These are phyloP conservation scores for Nakazawaea wickerhamii DNA, from an alignment of 805 yeast species.

Conservation along the genomic window DNA sequence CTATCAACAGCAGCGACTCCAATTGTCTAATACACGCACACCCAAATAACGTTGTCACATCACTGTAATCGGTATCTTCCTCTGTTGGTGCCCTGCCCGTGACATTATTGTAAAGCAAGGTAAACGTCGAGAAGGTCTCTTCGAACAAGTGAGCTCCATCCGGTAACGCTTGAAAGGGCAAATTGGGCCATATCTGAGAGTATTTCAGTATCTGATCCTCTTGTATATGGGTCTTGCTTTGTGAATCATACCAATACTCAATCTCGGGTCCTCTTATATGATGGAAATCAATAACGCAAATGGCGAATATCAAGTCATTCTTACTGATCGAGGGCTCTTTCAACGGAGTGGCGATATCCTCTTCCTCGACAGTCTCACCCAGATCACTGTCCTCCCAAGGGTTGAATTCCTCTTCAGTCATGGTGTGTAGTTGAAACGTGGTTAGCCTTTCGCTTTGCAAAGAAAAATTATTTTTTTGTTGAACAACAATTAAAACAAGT, in stretches of 20 bases:
- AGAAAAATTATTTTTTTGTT: too few species aligned
- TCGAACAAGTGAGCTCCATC: constrained; percentile 94
- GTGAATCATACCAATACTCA: constrained; percentile 74
- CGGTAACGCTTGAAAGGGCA: constrained; percentile 93
- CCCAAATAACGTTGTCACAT: constrained; percentile 78
- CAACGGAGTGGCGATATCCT: too few species aligned
- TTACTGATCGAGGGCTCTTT: background rate
- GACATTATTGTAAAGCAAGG: constrained; percentile 64
- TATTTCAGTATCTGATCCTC: constrained; percentile 26
- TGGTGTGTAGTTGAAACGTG: too few species aligned
- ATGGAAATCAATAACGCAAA: constrained; percentile 89
- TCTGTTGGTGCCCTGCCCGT: constrained; percentile 40
- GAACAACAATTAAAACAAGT: too few species aligned
- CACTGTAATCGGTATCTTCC: constrained; percentile 21
- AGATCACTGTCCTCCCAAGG: too few species aligned
- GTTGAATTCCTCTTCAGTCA: too few species aligned
- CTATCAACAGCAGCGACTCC: constrained; percentile 51
- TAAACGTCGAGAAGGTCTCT: constrained; percentile 89
- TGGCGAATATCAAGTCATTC: constrained; percentile 56
- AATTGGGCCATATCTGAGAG: constrained; percentile 64
- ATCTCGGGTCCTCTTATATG: constrained; percentile 91
- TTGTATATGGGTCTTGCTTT: constrained; percentile 26
- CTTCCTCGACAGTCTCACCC: too few species aligned
- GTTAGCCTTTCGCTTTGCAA: too few species aligned
- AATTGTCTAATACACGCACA: constrained; percentile 91